Conservation (phyloP, 176 grass and related monocot genomes). For the Aegilops speltoides region DNA sequence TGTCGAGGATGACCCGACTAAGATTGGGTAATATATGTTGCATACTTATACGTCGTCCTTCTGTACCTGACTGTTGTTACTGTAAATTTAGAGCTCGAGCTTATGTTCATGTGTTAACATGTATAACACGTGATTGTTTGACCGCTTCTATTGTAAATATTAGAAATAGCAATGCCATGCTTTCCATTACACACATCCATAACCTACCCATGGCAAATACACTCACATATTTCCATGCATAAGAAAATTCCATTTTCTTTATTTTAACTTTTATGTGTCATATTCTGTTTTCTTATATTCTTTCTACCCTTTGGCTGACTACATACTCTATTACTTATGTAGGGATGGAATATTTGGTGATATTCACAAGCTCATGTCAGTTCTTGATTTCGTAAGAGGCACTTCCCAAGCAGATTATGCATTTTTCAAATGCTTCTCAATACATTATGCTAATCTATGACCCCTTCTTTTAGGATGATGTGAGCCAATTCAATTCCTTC, state of each 20-base stretch:
- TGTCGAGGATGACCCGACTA: neutral
- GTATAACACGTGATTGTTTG: neutral
- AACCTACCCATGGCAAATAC: neutral
- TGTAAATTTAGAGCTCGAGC: constrained; percentile 11
- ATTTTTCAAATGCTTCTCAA: constrained; percentile 23
- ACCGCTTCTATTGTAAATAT: constrained; percentile 14
- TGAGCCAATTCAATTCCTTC: constrained; percentile 63
- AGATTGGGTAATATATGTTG: neutral
- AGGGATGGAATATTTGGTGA: constrained; percentile 72
- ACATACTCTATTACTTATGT: constrained; percentile 38
- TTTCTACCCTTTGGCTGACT: constrained; percentile 23
- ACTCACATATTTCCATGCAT: constrained; percentile 21
- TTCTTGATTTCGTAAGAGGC: constrained; percentile 66
- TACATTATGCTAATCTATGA: constrained; percentile 30
- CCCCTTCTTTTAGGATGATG: constrained; percentile 62
- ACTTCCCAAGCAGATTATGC: constrained; percentile 16
- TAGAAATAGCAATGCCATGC: neutral
- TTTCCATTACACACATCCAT: neutral
- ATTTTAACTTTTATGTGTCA: neutral
- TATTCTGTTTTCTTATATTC: neutral
- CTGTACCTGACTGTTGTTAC: neutral
- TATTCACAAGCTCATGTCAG: constrained; percentile 68
- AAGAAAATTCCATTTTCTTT: neutral
- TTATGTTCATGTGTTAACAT: neutral
- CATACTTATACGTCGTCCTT: neutral